Evolutionary conservation across 177 flowering plant species (phyloP), one percentile per base, ranked within the genome.

Genomic region (Vitis hybrid): DNA sequence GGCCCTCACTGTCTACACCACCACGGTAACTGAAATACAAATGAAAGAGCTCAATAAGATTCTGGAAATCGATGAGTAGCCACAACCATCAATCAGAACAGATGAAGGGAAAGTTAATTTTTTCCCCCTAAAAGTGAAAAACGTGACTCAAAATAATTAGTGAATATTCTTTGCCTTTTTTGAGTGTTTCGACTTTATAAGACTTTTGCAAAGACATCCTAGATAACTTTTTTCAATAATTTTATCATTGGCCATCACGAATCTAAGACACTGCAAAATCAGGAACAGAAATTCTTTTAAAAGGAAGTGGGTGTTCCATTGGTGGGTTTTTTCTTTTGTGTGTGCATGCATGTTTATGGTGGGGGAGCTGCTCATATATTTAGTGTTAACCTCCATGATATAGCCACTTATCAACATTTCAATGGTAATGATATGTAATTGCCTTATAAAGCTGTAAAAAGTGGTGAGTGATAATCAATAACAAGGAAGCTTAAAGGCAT

Each of bases 1-100:
- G 95, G 19, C 99, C 99, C 74, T 94, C 97, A 75, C 87, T 86
- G 67, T 96, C 99, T 12, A 96, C 97, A 8, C 99, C 99, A 66
- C 99, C 97, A 65, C 98, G 98, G 74, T 96, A 96, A 54, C 99
- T 96, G 82, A 71, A 78, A 66, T 10, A 52, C 44, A 61, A 51
- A 71, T 19, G 59, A 67, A 49, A 50, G n/a, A 69, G 11, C 62
- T 13, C 62, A 52, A 71, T 49, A 22, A n/a, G 24, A 22, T 52
- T 9, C 4, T 15, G 17, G 57, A 63, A 47, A 17, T n/a, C 14
- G 52, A 50, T 20, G n/a, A 11, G 38, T 12, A 55, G 24, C n/a
- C 64, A 59, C 2, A 18, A 12, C 28, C 51, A 51, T 11, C 15
- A 68, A 15, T 57, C 71, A 15, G 59, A 56, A 24, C 8, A 24